These are phyloP conservation scores for Fusarium sp. DNA, from an alignment of 2,329 filamentous ascomycete genomes.

Conservation along the genomic window DNA sequence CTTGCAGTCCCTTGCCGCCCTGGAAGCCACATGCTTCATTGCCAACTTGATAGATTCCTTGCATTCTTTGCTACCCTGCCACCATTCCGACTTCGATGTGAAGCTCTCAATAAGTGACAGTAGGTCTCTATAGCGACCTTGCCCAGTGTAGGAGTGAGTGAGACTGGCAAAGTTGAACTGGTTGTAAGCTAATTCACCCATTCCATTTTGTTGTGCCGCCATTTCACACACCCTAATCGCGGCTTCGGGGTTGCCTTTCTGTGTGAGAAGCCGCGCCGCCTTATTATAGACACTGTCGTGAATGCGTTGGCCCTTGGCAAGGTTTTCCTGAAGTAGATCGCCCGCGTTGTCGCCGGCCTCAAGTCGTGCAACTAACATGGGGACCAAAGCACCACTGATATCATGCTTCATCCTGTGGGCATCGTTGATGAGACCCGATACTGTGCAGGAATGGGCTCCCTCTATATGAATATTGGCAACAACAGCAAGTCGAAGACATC, in stretches of 20 bases:
- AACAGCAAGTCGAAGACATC: slow-evolving; percentile 63
- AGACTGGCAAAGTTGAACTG: slow-evolving; percentile 56
- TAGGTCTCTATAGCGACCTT: slow-evolving; percentile 50
- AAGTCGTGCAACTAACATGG: slow-evolving; percentile 56
- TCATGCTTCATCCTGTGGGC: slow-evolving; percentile 58
- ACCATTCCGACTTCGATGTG: slow-evolving; percentile 50
- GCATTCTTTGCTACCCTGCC: slow-evolving; percentile 54
- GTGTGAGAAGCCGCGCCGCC: slow-evolving; percentile 50
- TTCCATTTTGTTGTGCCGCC: slow-evolving; percentile 55
- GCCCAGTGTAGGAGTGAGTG: slow-evolving; percentile 52
- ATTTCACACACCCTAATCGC: slow-evolving; percentile 52
- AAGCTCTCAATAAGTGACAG: slow-evolving; percentile 50
- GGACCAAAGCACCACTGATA: slow-evolving; percentile 56
- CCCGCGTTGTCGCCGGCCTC: slow-evolving; percentile 49
- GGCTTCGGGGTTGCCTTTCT: slow-evolving; percentile 48
- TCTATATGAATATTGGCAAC: slow-evolving; percentile 56
- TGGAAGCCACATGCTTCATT: slow-evolving; percentile 52
- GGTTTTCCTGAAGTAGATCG: slow-evolving; percentile 47
- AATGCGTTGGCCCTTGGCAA: slow-evolving; percentile 48
- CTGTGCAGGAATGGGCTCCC: slow-evolving; percentile 47
- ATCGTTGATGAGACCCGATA: slow-evolving; percentile 56
- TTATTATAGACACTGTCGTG: slow-evolving; percentile 55
- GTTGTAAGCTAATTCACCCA: slow-evolving; percentile 53
- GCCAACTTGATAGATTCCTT: slow-evolving; percentile 56
- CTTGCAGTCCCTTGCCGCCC: slow-evolving; percentile 31